These are phyloP conservation scores for Pterocarpus macrocarpus DNA, from an alignment of 306 rosid species.

Conservation along the genomic window DNA sequence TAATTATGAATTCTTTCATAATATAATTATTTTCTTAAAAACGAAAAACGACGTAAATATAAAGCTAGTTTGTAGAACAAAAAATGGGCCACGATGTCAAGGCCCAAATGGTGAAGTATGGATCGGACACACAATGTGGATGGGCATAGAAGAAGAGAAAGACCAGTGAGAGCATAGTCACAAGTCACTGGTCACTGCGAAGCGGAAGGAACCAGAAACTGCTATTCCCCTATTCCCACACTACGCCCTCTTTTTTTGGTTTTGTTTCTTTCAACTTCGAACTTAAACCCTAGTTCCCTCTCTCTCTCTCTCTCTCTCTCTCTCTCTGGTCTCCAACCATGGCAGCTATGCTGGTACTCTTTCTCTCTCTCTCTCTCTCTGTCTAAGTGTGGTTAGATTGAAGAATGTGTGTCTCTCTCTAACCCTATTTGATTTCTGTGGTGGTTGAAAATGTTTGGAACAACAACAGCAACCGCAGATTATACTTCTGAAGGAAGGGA, in stretches of 20 bases:
- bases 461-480: slow-evolving; percentile 95
- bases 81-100: neutral
- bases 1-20: too few relatives aligned
- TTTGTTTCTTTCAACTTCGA: neutral
- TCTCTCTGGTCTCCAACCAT: slow-evolving; percentile 58
- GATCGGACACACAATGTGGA: neutral
- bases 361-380: slow-evolving; percentile 21
- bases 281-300: slow-evolving; percentile 64
- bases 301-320: slow-evolving; percentile 17
- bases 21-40: too few relatives aligned
- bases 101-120: neutral
- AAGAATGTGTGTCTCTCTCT: neutral
- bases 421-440: neutral
- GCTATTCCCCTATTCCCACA: too few relatives aligned
- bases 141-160: neutral
- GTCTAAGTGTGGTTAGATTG: too few relatives aligned
- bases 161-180: neutral
- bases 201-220: neutral
- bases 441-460: neutral
- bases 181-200: neutral
- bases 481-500: slow-evolving; percentile 94
- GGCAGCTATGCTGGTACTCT: slow-evolving; percentile 87
- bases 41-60: too few relatives aligned
- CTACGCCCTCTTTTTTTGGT: neutral
- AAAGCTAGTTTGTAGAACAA: too few relatives aligned